Evolutionary conservation across 768 basidiomycete genomes (phyloP), one percentile per base, ranked within the genome.

Genomic region (Boletus pseudopeckii): DNA sequence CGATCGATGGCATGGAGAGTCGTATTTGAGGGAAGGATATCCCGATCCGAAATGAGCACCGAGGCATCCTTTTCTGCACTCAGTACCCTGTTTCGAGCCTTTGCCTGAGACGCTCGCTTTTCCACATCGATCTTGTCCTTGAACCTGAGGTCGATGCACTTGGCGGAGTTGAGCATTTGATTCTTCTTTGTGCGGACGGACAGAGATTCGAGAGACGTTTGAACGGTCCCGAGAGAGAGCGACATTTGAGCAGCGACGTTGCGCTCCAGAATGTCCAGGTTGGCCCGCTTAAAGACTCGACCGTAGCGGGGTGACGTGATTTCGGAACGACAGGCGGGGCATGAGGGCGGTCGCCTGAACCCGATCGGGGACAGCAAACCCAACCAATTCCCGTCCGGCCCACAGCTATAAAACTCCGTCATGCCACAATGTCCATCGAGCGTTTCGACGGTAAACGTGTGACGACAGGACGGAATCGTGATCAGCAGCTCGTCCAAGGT

Each of bases 381-480:
- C 13, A 62, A n/a, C 79, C 80, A 86, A 34, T 48, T 65, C 7
- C 74, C 77, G 11, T 74, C 60, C 2, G 7, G 14, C 1, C 61
- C 48, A 46, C 65, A 62, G 1, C 52, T 57, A 63, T 89, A 89
- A 60, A 77, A 84, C 4, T 79, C 75, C 0, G 47, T 43, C 67
- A 89, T 73, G 14, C 69, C 62, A 56, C 79, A 82, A 40, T 75
- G 71, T 0, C 85, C 86, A 57, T 90, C 87, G 18, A 90, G 73
- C 0, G 84, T 85, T 64, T 86, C 86, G 15, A 86, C 79, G 0
- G 88, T 88, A 64, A 90, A 88, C 2, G 78, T 67, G 64, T 90
- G 88, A 0, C 77, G 57, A 62, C 88, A 89, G 17, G 70, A 70
- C 0, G 81, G 80, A 39, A 87, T 74, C 1, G 85, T 84, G 60